These are phyloP conservation scores for Ophiognomonia clavigignenti-juglandacearum DNA, from an alignment of 2,329 filamentous ascomycete genomes.

Conservation along the genomic window DNA sequence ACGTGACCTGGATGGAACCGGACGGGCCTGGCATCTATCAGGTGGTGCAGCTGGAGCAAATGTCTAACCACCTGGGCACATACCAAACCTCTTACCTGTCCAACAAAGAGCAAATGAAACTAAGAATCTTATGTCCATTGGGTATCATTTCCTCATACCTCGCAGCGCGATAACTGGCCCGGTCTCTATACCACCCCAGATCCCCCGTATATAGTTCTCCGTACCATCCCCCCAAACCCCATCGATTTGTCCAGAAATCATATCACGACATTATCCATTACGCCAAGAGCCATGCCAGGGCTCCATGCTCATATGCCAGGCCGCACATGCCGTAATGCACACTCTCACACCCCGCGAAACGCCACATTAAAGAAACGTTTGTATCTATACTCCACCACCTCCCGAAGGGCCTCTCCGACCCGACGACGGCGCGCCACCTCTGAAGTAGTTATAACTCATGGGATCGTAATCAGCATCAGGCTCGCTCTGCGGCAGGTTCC, in stretches of 20 bases:
- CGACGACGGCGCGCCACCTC: slow-evolving; percentile 26
- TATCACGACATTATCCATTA: slow-evolving; percentile 1
- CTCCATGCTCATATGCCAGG: neutral
- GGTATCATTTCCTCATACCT: neutral
- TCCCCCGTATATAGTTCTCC: neutral
- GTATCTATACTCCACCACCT: slow-evolving; percentile 1
- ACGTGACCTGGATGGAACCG: no score
- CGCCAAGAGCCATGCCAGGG: slow-evolving; percentile 7
- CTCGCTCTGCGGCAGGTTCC: slow-evolving; percentile 51
- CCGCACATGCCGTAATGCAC: neutral
- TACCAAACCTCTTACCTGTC: no score
- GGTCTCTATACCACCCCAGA: no score
- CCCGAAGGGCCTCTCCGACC: neutral
- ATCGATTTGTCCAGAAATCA: neutral
- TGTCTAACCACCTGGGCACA: no score
- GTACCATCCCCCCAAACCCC: neutral
- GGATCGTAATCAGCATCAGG: slow-evolving; percentile 35
- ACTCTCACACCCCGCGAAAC: no score
- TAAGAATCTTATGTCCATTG: neutral
- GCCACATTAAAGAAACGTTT: neutral
- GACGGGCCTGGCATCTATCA: no score
- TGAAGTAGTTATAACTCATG: slow-evolving; percentile 54
- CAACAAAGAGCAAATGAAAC: no score
- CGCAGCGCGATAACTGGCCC: no score
- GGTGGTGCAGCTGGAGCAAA: no score